A percentile compares a stretch with the other conserved stretches of the same genome.
Conservation (phyloP, 495 filamentous ascomycete genomes). For the Neurospora sp. region DNA sequence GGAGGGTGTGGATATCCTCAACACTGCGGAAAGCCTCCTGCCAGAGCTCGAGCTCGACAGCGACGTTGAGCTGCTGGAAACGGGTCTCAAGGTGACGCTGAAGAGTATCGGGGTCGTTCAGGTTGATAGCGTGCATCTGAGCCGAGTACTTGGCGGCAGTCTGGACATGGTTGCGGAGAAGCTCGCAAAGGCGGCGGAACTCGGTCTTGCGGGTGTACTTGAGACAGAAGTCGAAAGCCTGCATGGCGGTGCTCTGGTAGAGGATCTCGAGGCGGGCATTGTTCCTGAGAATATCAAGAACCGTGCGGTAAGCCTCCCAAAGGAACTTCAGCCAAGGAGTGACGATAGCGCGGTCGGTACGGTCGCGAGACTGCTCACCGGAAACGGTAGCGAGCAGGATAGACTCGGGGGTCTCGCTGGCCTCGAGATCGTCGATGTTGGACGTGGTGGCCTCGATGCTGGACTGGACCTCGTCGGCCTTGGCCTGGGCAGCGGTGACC, state of each 20-base stretch:
- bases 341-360: conserved; percentile 94
- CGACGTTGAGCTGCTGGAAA: conserved; percentile 97
- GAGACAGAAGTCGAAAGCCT: conserved; percentile 96
- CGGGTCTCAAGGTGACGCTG: conserved; percentile 96
- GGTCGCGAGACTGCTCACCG: conserved; percentile 91
- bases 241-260: conserved; percentile 95
- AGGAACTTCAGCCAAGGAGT: conserved; percentile 99
- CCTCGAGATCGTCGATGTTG: conserved; percentile 90
- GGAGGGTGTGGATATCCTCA: conserved; percentile 96
- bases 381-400: conserved; percentile 96
- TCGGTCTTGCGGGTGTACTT: conserved; percentile 98
- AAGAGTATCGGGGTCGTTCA: conserved; percentile 93
- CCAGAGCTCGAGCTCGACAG: conserved; percentile 96
- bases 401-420: conserved; percentile 94
- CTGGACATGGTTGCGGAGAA: conserved; percentile 95
- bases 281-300: conserved; percentile 96
- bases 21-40: conserved; percentile 98
- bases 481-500: conserved; percentile 90
- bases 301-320: conserved; percentile 99
- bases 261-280: conserved; percentile 95
- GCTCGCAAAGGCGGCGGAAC: conserved; percentile 95
- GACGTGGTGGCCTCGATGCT: conserved; percentile 64
- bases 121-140: conserved; percentile 98
- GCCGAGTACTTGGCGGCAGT: conserved; percentile 98
- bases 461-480: conserved; percentile 90